Evolutionary conservation across 2,329 filamentous ascomycete species (phyloP).

Genomic region (Chaetomiaceae sp.): DNA sequence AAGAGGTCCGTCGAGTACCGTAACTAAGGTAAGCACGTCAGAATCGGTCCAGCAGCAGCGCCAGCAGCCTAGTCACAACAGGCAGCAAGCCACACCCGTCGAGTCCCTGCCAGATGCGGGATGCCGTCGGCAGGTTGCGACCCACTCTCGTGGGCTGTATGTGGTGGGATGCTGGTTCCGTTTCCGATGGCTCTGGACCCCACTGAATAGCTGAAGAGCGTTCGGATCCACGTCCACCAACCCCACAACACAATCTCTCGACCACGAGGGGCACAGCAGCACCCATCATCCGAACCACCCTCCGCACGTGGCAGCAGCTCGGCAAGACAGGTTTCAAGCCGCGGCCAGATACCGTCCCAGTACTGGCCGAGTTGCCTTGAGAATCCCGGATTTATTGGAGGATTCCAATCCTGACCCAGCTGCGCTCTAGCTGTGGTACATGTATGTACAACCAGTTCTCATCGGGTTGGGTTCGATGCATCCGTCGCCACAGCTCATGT

Average conservation of each 20-base stretch:
- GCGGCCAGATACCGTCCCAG: background rate
- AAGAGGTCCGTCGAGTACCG: too few species aligned
- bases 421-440: background rate
- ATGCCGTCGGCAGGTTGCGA: background rate
- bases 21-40: too few species aligned
- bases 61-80: too few species aligned
- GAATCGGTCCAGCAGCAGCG: too few species aligned
- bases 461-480: background rate
- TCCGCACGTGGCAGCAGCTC: conserved; percentile 1
- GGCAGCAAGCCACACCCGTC: too few species aligned
- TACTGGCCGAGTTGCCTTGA: background rate
- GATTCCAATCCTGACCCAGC: background rate
- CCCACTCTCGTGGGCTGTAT: background rate
- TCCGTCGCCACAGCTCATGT: background rate
- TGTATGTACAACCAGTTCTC: background rate
- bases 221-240: background rate
- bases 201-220: too few species aligned
- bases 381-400: background rate
- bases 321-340: background rate
- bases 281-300: background rate
- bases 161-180: too few species aligned
- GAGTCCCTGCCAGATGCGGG: too few species aligned
- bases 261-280: background rate
- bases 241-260: background rate
- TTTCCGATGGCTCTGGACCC: too few species aligned